A percentile compares a stretch with the other conserved stretches of the same genome.
phyloP scores from a whole-genome alignment of 208 protist genomes.

The Giardia duodenalis region DNA sequence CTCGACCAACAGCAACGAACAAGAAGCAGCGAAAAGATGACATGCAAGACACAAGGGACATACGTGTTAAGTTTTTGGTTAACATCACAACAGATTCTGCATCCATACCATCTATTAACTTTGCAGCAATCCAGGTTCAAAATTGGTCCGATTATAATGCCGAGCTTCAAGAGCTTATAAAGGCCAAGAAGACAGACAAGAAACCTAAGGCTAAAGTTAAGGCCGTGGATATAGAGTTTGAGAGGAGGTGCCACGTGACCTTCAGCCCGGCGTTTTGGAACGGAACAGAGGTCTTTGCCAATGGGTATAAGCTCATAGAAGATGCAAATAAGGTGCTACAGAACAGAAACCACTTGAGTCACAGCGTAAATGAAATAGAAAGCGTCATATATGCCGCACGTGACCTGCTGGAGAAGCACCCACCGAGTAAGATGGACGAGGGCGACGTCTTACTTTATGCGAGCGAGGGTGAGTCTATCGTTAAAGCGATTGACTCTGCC shows the following conservation, averaged over 20 bases:
- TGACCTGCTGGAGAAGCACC: slow-evolving; percentile 9
- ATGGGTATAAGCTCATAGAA: neutral
- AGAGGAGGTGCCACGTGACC: neutral
- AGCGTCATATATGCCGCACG: neutral
- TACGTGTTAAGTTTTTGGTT: neutral
- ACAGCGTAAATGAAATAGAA: slow-evolving; percentile 17
- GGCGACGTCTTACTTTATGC: slow-evolving; percentile 10
- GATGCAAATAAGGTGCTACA: slow-evolving; percentile 12
- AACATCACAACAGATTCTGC: neutral
- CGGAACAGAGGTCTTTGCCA: neutral
- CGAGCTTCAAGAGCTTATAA: too few species aligned
- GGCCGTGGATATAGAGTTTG: neutral
- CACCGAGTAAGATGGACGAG: neutral
- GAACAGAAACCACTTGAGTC: neutral
- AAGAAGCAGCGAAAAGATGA: too few species aligned
- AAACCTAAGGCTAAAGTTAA: neutral
- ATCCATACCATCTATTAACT: neutral
- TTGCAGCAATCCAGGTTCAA: neutral
- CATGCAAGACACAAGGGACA: too few species aligned
- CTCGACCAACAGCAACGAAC: neutral
- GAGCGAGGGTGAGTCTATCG: neutral
- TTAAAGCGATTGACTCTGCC: neutral
- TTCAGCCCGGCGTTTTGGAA: neutral
- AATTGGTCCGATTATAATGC: neutral
- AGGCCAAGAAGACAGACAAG: neutral